phyloP scores from a whole-genome alignment of 2,329 filamentous ascomycete genomes.

The Fusarium siculi region DNA sequence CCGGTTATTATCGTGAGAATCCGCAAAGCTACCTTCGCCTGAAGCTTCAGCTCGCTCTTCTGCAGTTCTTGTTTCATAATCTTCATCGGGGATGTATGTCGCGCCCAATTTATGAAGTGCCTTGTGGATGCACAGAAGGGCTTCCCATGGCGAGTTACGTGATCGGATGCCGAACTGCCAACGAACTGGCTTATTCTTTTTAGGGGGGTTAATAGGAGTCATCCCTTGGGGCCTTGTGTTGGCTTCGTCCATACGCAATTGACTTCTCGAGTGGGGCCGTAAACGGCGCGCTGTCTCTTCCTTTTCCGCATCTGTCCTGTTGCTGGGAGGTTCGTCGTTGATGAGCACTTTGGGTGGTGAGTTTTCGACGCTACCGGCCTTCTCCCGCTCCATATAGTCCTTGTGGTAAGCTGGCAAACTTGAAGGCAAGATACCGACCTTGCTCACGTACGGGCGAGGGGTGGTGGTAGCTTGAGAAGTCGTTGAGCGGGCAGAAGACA shows the following conservation, averaged over 20 bases:
- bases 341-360: conserved; percentile 56
- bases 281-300: conserved; percentile 83
- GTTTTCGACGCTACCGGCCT: conserved; percentile 61
- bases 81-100: conserved; percentile 80
- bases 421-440: conserved; percentile 90
- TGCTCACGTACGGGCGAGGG: conserved; percentile 75
- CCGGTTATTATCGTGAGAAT: conserved; percentile 51
- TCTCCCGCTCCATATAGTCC: conserved; percentile 83
- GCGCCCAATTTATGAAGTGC: conserved; percentile 88
- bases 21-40: conserved; percentile 55
- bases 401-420: conserved; percentile 91
- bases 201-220: conserved; percentile 71
- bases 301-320: conserved; percentile 77
- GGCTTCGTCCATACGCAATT: conserved; percentile 74
- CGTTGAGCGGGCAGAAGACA: conserved; percentile 65
- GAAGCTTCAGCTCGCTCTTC: conserved; percentile 51
- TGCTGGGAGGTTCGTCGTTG: conserved; percentile 60
- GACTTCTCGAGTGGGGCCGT: conserved; percentile 83
- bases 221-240: conserved; percentile 69
- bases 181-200: conserved; percentile 82
- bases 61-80: conserved; percentile 61
- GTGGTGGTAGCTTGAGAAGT: conserved; percentile 60
- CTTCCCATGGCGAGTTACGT: conserved; percentile 92
- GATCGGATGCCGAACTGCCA: conserved; percentile 99
- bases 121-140: conserved; percentile 94